A percentile compares a stretch with the other conserved stretches of the same genome.
Evolutionary conservation across 1,139 yeast species (phyloP).

Genomic region (Geotrichum histeridarum): DNA sequence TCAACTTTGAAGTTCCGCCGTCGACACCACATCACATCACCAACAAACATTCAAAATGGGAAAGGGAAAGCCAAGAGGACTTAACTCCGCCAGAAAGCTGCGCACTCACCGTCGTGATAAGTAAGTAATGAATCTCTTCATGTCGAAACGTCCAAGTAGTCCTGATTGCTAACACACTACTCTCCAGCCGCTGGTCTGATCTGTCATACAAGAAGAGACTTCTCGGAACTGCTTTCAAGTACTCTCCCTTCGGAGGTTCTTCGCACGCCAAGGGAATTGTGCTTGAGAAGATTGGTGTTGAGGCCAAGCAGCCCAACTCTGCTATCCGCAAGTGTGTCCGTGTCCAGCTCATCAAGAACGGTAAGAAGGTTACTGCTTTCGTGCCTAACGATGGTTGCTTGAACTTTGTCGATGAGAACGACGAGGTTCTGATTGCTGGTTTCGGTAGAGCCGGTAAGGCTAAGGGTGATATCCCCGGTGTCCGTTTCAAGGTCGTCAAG

Average conservation of each 20-base stretch:
- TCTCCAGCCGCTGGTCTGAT: slow-evolving; percentile 92
- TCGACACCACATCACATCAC: slow-evolving; percentile 1
- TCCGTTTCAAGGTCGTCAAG: slow-evolving; percentile 99
- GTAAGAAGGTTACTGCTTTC: slow-evolving; percentile 99
- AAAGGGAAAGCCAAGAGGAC: slow-evolving; percentile 95
- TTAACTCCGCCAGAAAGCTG: slow-evolving; percentile 99
- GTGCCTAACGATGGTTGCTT: slow-evolving; percentile 99
- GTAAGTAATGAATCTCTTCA: slow-evolving; percentile 34
- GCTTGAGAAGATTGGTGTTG: slow-evolving; percentile 98
- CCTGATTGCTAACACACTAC: slow-evolving; percentile 10
- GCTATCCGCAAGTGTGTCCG: slow-evolving; percentile 99
- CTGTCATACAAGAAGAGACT: slow-evolving; percentile 96
- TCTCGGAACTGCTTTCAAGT: slow-evolving; percentile 98
- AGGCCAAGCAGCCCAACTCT: slow-evolving; percentile 99
- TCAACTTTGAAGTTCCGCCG: slow-evolving; percentile 19
- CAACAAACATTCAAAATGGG: slow-evolving; percentile 49
- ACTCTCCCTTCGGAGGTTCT: slow-evolving; percentile 99
- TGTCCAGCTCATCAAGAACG: slow-evolving; percentile 99
- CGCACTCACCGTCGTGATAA: slow-evolving; percentile 99
- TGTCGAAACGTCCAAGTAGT: not conserved
- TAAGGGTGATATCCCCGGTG: slow-evolving; percentile 99
- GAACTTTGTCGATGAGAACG: slow-evolving; percentile 99
- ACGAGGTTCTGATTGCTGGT: slow-evolving; percentile 98
- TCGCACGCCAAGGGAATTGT: slow-evolving; percentile 99
- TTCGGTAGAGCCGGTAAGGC: slow-evolving; percentile 99